These are phyloP conservation scores for Calonectria henricotiae DNA, from an alignment of 2,329 filamentous ascomycete species.

Conservation along the genomic window DNA sequence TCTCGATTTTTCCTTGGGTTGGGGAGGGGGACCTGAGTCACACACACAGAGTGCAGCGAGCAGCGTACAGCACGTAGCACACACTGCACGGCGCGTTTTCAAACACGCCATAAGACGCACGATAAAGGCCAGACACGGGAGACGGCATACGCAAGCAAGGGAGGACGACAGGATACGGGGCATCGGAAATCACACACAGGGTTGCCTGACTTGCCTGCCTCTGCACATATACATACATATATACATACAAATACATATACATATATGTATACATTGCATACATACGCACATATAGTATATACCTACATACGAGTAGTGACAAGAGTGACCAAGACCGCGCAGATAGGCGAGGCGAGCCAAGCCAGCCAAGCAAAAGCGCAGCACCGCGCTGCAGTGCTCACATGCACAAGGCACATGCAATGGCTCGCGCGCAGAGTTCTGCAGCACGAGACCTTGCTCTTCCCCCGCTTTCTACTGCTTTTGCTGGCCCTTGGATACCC, in stretches of 20 bases:
- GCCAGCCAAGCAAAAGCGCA: conserved; percentile 21
- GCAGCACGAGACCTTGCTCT: conserved; percentile 22
- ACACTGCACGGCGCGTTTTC: conserved; percentile 1
- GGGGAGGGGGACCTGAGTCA: neutral
- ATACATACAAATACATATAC: too few relatives aligned
- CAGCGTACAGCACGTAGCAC: neutral
- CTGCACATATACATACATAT: too few relatives aligned
- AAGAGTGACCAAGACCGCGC: neutral
- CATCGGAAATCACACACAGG: too few relatives aligned
- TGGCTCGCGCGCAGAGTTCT: conserved; percentile 17
- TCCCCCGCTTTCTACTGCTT: neutral
- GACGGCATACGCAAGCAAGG: conserved; percentile 10
- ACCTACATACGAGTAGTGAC: too few relatives aligned
- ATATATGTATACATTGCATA: too few relatives aligned
- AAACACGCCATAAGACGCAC: conserved; percentile 25
- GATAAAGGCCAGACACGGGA: neutral
- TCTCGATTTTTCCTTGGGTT: neutral
- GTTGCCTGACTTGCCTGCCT: too few relatives aligned
- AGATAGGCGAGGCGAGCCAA: conserved; percentile 20
- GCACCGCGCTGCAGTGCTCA: conserved; percentile 18
- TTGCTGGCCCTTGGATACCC: neutral
- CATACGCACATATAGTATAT: too few relatives aligned
- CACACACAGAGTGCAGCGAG: neutral
- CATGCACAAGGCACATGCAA: conserved; percentile 23
- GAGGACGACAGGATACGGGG: conserved; percentile 1